Evolutionary conservation across 2,329 filamentous ascomycete species (phyloP).

Genomic region (Pezicula neosporulosa): DNA sequence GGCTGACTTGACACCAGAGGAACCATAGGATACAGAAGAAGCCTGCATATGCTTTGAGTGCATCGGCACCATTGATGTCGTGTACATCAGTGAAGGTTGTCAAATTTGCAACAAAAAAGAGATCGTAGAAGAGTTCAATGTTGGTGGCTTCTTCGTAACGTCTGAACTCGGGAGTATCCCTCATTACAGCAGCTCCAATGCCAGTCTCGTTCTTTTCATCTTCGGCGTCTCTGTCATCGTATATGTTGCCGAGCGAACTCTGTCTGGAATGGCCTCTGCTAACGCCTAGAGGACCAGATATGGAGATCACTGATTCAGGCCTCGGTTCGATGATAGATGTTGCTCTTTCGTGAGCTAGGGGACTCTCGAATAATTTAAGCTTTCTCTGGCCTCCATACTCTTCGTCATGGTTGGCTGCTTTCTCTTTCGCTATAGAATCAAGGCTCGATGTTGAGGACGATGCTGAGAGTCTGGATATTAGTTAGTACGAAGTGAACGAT

Average conservation of each 20-base stretch:
- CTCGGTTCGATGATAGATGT: not conserved
- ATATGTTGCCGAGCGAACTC: not conserved
- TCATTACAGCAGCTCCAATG: not conserved
- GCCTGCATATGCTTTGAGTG: conserved; percentile 49
- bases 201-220: not conserved
- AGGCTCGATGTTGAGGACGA: not conserved
- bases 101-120: conserved; percentile 59
- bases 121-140: conserved; percentile 52
- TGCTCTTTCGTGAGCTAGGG: not conserved
- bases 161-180: conserved; percentile 2
- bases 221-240: not conserved
- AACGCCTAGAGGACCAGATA: not conserved
- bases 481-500: not conserved
- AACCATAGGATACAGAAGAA: conserved; percentile 49
- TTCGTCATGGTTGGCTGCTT: not conserved
- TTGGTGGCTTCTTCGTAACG: conserved; percentile 3
- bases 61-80: conserved; percentile 45
- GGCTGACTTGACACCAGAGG: conserved; percentile 54
- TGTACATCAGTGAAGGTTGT: conserved; percentile 52
- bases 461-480: not conserved
- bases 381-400: not conserved
- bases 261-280: not conserved
- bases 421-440: not conserved
- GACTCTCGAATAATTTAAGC: not conserved
- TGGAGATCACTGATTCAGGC: not conserved